Percentiles rank a stretch among this genome's conserved stretches.
Conservation (phyloP, 805 yeast species). For the Suhomyces sp. region DNA sequence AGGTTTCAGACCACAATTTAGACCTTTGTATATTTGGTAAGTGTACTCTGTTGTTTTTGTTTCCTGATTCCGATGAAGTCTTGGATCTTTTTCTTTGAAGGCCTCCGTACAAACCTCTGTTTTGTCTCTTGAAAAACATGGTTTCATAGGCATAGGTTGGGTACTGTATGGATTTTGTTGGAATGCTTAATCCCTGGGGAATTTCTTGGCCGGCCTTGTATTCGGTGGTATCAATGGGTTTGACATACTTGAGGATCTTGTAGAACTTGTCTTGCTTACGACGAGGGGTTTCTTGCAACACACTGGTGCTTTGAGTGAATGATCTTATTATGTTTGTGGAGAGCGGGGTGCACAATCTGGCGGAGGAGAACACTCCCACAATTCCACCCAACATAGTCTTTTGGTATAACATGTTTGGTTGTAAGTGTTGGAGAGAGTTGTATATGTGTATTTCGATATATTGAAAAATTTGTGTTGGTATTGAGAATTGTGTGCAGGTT, state of each 20-base stretch:
- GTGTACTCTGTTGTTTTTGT: constrained; percentile 73
- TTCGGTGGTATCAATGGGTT: constrained; percentile 34
- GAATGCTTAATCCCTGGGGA: constrained; percentile 25
- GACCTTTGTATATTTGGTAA: constrained; percentile 77
- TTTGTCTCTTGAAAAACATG: constrained; percentile 73
- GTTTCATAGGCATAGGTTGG: constrained; percentile 65
- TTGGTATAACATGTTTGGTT: no score
- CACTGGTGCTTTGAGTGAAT: not conserved
- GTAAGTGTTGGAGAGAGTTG: not conserved
- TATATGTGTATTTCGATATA: not conserved
- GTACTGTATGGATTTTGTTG: constrained; percentile 18
- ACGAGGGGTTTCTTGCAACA: constrained; percentile 5
- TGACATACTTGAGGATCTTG: constrained; percentile 40
- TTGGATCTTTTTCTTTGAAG: constrained; percentile 75
- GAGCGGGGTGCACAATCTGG: not conserved
- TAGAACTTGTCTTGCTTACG: constrained; percentile 33
- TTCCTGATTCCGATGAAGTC: constrained; percentile 72
- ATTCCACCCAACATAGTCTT: constrained; percentile 5
- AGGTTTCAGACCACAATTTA: constrained; percentile 79
- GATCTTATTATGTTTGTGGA: constrained; percentile 2
- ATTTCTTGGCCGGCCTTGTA: constrained; percentile 39
- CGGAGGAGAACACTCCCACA: not conserved
- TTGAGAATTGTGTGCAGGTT: not conserved
- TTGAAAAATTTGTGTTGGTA: constrained; percentile 7
- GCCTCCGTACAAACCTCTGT: constrained; percentile 90